phyloP scores from a whole-genome alignment of 2,329 filamentous ascomycete species.

The Neonectria ditissima region DNA sequence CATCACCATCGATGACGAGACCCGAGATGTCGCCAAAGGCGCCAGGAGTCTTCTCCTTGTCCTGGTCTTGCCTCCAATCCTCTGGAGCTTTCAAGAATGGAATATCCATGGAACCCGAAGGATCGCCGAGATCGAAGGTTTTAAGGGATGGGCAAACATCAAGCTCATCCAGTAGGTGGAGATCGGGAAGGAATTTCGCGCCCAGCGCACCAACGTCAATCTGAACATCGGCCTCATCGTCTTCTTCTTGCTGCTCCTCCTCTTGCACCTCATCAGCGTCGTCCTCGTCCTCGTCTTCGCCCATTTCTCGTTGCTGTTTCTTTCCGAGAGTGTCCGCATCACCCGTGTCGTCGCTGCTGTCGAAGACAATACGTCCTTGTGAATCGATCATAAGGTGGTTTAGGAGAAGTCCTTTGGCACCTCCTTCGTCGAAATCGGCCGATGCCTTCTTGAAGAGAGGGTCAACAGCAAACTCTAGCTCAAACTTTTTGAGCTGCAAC shows the following conservation, averaged over 20 bases:
- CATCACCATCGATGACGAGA: constrained; percentile 88
- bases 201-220: constrained; percentile 84
- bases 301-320: constrained; percentile 55
- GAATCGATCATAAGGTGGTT: constrained; percentile 98
- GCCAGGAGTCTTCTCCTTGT: constrained; percentile 69
- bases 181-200: constrained; percentile 85
- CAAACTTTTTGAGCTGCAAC: constrained; percentile 95
- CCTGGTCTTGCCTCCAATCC: constrained; percentile 81
- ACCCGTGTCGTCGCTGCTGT: constrained; percentile 90
- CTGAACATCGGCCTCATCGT: constrained; percentile 69
- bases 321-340: constrained; percentile 57
- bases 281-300: constrained; percentile 50
- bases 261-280: constrained; percentile 43
- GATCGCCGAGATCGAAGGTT: constrained; percentile 89
- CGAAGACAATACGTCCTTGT: constrained; percentile 94
- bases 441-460: constrained; percentile 99
- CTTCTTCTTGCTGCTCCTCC: constrained; percentile 59
- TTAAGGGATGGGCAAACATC: constrained; percentile 97
- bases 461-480: constrained; percentile 95
- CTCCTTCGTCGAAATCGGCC: constrained; percentile 97
- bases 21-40: constrained; percentile 76
- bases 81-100: constrained; percentile 92
- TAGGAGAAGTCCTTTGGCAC: constrained; percentile 91
- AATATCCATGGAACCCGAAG: constrained; percentile 86
- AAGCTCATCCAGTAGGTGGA: constrained; percentile 81